phyloP scores from a whole-genome alignment of 208 protist genomes.

The Entamoeba histolytica region DNA sequence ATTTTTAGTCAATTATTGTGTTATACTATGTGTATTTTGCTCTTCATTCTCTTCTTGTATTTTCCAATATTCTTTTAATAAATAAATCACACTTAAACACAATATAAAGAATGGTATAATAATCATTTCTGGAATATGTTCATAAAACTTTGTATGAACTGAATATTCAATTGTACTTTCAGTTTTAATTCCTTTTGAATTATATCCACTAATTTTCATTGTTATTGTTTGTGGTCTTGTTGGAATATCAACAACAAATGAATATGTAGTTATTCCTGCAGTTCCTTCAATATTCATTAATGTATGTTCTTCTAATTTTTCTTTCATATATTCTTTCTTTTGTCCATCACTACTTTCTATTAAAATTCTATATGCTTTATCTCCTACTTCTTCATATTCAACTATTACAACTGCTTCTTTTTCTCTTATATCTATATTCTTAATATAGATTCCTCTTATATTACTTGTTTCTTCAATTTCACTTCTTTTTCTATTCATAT shows the following conservation, averaged over 20 bases:
- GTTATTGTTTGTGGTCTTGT: neutral
- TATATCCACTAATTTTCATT: neutral
- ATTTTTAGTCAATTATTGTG: too few relatives aligned
- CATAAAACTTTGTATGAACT: neutral
- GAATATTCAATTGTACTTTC: neutral
- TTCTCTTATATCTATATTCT: neutral
- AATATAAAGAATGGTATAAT: neutral
- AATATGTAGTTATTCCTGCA: neutral
- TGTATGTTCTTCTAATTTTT: neutral
- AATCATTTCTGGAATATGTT: neutral
- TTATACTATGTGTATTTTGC: neutral
- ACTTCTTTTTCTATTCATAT: neutral
- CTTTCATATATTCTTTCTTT: neutral
- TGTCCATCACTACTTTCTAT: neutral
- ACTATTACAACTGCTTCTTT: neutral
- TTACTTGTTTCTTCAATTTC: neutral
- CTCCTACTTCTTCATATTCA: neutral
- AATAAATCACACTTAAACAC: neutral
- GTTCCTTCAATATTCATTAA: neutral
- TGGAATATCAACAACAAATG: neutral
- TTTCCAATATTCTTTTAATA: neutral
- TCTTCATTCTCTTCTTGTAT: neutral
- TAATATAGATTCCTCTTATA: neutral
- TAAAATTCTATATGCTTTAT: neutral
- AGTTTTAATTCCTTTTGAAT: neutral